phyloP scores from a whole-genome alignment of 1,284 basidiomycete species.

The Sporisorium graminicola region DNA sequence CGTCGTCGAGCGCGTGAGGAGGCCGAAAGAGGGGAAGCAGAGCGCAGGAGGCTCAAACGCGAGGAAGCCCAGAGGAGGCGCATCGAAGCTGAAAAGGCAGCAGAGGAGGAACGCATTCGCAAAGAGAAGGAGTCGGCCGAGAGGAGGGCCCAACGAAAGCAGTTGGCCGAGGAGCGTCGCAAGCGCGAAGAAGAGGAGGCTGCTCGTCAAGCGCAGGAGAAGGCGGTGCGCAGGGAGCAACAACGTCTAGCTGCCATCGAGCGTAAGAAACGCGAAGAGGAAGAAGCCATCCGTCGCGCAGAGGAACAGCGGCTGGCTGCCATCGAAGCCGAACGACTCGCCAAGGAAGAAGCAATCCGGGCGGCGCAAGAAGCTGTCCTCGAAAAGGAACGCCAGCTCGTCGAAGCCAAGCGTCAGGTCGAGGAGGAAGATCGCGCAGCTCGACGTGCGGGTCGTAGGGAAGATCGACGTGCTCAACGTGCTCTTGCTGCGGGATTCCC shows the following conservation, averaged over 20 bases:
- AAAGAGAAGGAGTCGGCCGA: conserved; percentile 39
- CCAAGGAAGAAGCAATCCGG: conserved; percentile 35
- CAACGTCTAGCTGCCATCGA: conserved; percentile 16
- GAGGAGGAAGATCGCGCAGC: conserved; percentile 49
- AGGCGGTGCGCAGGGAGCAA: conserved; percentile 20
- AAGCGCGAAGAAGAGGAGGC: conserved; percentile 21
- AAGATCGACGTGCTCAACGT: conserved; percentile 33
- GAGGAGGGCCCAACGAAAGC: conserved; percentile 20
- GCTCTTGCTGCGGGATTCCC: conserved; percentile 37
- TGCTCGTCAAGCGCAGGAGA: conserved; percentile 7
- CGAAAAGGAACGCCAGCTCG: conserved; percentile 41
- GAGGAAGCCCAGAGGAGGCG: conserved; percentile 31
- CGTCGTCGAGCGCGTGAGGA: conserved; percentile 24
- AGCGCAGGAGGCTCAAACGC: conserved; percentile 11
- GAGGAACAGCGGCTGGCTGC: conserved; percentile 45
- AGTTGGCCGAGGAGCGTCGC: conserved; percentile 28
- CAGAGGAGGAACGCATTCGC: conserved; percentile 19
- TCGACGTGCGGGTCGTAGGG: conserved; percentile 28
- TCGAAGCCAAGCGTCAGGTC: conserved; percentile 49
- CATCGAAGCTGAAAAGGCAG: conserved; percentile 29
- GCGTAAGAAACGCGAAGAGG: conserved; percentile 11
- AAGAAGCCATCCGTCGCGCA: conserved; percentile 25
- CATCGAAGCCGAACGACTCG: conserved; percentile 43
- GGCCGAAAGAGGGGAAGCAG: conserved; percentile 25
- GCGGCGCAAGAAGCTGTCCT: conserved; percentile 35